A percentile compares a stretch with the other conserved stretches of the same genome.
Conservation (phyloP, 257 asterid species). For the Gentiana straminea region DNA sequence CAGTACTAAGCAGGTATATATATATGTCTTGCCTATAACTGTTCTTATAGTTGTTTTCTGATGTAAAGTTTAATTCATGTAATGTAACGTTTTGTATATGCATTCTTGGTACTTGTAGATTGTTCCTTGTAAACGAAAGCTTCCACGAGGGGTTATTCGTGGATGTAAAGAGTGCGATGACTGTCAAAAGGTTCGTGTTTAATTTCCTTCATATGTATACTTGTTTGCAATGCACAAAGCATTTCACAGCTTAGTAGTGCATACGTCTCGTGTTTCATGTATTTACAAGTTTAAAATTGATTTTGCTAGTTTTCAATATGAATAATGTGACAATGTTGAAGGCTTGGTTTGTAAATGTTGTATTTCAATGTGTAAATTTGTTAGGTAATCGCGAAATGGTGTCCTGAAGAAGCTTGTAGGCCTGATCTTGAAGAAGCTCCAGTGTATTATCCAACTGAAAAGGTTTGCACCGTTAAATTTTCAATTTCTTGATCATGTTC, state of each 20-base stretch:
- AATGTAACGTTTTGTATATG: neutral
- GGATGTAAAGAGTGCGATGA: conserved; percentile 70
- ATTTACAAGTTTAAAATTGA: no score
- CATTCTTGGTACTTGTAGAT: conserved; percentile 24
- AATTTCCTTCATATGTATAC: no score
- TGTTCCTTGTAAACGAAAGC: conserved; percentile 21
- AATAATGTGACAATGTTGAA: no score
- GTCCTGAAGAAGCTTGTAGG: conserved; percentile 67
- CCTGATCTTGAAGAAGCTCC: conserved; percentile 81
- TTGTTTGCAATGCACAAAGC: no score
- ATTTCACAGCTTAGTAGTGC: no score
- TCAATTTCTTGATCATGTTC: neutral
- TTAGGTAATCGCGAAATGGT: conserved; percentile 84
- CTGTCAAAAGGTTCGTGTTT: conserved; percentile 69
- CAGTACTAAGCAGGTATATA: conserved; percentile 53
- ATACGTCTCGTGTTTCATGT: no score
- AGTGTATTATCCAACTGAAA: conserved; percentile 87
- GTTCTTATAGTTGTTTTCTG: neutral
- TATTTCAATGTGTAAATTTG: conserved; percentile 11
- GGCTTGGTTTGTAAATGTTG: neutral
- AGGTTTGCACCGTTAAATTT: conserved; percentile 31
- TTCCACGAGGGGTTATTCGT: conserved; percentile 77
- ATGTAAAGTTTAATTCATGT: neutral
- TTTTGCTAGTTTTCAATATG: no score
- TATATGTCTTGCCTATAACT: conserved; percentile 5